Percentiles rank a stretch among this genome's conserved stretches.
phyloP scores from a whole-genome alignment of 2,329 filamentous ascomycete genomes.

The Juglanconis juglandina region DNA sequence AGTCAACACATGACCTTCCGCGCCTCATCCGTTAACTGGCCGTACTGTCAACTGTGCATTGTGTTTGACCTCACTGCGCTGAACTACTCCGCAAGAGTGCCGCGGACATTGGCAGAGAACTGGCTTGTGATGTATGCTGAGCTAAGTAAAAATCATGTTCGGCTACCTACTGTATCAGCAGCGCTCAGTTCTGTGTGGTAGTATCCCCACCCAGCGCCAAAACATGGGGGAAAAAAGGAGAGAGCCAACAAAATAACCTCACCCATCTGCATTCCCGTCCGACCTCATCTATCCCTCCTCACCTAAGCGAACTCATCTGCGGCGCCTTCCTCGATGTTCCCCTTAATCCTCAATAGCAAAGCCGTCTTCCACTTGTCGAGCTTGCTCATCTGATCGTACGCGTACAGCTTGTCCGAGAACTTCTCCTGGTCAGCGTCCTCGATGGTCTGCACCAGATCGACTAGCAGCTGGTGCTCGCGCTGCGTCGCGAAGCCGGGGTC shows the following conservation, averaged over 20 bases:
- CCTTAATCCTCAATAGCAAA: slow-evolving; percentile 78
- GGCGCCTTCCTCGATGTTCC: slow-evolving; percentile 61
- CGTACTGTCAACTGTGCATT: too few relatives aligned
- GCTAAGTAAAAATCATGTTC: not conserved
- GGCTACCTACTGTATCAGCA: not conserved
- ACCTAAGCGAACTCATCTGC: slow-evolving; percentile 35
- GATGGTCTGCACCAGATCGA: slow-evolving; percentile 71
- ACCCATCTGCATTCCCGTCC: too few relatives aligned
- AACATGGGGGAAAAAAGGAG: not conserved
- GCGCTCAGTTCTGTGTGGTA: not conserved
- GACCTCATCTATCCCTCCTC: not conserved
- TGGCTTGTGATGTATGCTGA: not conserved
- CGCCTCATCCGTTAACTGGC: too few relatives aligned
- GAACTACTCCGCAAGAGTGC: too few relatives aligned
- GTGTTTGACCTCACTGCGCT: too few relatives aligned
- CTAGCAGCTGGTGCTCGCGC: slow-evolving; percentile 76
- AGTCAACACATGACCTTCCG: too few relatives aligned
- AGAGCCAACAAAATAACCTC: not conserved
- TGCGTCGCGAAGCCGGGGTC: slow-evolving; percentile 74
- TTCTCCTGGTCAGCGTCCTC: slow-evolving; percentile 75
- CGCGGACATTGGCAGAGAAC: too few relatives aligned
- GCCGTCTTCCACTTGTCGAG: slow-evolving; percentile 97
- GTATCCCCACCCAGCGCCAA: not conserved
- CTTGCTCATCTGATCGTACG: slow-evolving; percentile 89
- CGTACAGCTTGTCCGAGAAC: slow-evolving; percentile 82